A percentile compares a stretch with the other conserved stretches of the same genome.
Conservation (phyloP, 208 protist genomes). For the Acanthamoeba sp. region DNA sequence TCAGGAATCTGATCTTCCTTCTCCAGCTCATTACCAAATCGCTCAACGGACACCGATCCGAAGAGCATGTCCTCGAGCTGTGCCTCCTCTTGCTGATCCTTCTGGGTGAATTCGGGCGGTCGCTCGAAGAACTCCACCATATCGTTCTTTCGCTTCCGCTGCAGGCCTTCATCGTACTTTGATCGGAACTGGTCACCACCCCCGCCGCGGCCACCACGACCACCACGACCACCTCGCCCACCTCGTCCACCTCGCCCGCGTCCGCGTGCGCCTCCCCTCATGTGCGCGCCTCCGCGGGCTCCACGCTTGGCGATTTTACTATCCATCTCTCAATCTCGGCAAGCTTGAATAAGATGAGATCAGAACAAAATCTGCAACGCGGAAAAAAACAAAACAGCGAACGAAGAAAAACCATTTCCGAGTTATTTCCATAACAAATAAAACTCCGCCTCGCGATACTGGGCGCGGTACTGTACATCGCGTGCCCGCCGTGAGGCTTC, state of each 20-base stretch:
- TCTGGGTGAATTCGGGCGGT: neutral
- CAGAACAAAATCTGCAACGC: neutral
- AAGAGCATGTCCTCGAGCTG: constrained; percentile 27
- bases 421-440: neutral
- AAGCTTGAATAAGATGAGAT: no score
- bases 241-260: neutral
- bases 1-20: neutral
- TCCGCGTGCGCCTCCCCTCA: neutral
- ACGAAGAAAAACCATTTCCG: neutral
- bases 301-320: neutral
- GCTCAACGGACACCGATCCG: neutral
- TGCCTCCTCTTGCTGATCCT: neutral
- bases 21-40: neutral
- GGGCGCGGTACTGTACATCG: constrained; percentile 10
- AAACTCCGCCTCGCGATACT: neutral
- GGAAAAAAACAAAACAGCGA: neutral
- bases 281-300: neutral
- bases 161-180: neutral
- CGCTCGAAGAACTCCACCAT: neutral
- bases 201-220: neutral
- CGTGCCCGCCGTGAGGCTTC: neutral
- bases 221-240: neutral
- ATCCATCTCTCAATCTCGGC: neutral
- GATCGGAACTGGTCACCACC: neutral
- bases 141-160: neutral